A percentile compares a stretch with the other conserved stretches of the same genome.
These are phyloP conservation scores for Arachis stenosperma DNA, from an alignment of 306 rosid genomes.

Conservation along the genomic window DNA sequence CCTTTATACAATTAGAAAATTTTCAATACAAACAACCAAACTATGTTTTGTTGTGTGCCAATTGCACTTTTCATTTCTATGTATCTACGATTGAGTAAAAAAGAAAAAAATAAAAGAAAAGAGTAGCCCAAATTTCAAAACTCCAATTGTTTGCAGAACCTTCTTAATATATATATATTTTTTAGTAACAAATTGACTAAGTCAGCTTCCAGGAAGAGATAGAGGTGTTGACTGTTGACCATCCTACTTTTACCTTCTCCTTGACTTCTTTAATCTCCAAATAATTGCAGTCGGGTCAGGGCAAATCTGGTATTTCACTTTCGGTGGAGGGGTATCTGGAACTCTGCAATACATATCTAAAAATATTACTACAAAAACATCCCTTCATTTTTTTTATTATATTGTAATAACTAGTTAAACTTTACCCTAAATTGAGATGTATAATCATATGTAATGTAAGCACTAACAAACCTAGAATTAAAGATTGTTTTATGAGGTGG, in stretches of 20 bases:
- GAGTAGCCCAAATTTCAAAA: neutral
- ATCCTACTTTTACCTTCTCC: constrained; percentile 49
- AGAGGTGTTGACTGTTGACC: constrained; percentile 26
- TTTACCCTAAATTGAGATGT: no score
- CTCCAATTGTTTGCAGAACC: neutral
- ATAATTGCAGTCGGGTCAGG: constrained; percentile 82
- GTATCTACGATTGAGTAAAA: neutral
- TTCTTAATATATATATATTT: neutral
- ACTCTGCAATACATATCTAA: constrained; percentile 55
- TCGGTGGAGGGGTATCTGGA: constrained; percentile 54
- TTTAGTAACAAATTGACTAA: constrained; percentile 1
- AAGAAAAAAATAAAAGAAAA: neutral
- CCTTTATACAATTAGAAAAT: constrained; percentile 27
- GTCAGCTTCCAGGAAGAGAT: constrained; percentile 5
- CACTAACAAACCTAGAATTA: no score
- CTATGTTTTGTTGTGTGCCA: constrained; percentile 2
- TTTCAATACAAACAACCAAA: constrained; percentile 13
- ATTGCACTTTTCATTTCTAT: constrained; percentile 8
- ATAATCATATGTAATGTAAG: no score
- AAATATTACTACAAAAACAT: neutral
- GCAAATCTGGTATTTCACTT: constrained; percentile 75
- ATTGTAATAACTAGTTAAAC: neutral
- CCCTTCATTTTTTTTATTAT: constrained; percentile 5
- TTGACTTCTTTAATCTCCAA: constrained; percentile 68
- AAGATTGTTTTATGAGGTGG: neutral